Percentiles rank a stretch among this genome's conserved stretches.
These are phyloP conservation scores for Citeromyces hawaiiensis DNA, from an alignment of 1,139 yeast species.

Conservation along the genomic window DNA sequence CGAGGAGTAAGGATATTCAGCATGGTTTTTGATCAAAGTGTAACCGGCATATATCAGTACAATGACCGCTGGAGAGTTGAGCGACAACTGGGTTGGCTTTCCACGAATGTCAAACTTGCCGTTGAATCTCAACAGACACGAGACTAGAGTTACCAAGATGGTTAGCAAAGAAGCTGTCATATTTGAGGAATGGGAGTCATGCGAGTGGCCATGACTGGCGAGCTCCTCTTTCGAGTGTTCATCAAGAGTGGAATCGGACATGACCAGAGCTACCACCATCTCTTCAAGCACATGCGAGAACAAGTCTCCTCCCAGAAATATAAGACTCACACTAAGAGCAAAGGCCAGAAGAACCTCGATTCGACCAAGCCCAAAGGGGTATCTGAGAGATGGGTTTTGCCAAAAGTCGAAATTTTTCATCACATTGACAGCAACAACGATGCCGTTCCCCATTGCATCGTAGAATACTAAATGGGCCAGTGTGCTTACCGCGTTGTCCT, in stretches of 20 bases:
- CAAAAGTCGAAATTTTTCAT: slow-evolving; percentile 88
- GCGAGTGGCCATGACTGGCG: slow-evolving; percentile 13
- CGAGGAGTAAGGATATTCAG: slow-evolving; percentile 17
- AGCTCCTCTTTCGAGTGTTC: slow-evolving; percentile 9
- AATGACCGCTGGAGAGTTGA: slow-evolving; percentile 50
- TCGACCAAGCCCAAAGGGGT: slow-evolving; percentile 87
- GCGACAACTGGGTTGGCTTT: slow-evolving; percentile 12
- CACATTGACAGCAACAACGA: slow-evolving; percentile 60
- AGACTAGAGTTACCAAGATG: slow-evolving; percentile 17
- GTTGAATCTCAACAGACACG: slow-evolving; percentile 15
- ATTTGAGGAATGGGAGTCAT: slow-evolving; percentile 10
- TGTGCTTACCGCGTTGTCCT: slow-evolving; percentile 56
- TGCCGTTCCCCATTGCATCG: slow-evolving; percentile 70
- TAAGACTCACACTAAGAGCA: slow-evolving; percentile 70
- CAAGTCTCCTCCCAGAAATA: slow-evolving; percentile 86
- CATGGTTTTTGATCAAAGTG: slow-evolving; percentile 11
- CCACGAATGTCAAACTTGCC: background rate
- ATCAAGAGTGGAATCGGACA: slow-evolving; percentile 21
- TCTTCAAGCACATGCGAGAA: slow-evolving; percentile 79
- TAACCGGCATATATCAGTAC: slow-evolving; percentile 41
- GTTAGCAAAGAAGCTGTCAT: slow-evolving; percentile 16
- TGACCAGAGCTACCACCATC: slow-evolving; percentile 34
- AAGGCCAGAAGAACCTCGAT: slow-evolving; percentile 80
- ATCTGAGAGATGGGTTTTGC: slow-evolving; percentile 70
- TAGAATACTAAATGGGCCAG: slow-evolving; percentile 79